Evolutionary conservation across 2,329 filamentous ascomycete genomes (phyloP), one percentile per base, ranked within the genome.

Genomic region (Botrytis pseudocinerea): DNA sequence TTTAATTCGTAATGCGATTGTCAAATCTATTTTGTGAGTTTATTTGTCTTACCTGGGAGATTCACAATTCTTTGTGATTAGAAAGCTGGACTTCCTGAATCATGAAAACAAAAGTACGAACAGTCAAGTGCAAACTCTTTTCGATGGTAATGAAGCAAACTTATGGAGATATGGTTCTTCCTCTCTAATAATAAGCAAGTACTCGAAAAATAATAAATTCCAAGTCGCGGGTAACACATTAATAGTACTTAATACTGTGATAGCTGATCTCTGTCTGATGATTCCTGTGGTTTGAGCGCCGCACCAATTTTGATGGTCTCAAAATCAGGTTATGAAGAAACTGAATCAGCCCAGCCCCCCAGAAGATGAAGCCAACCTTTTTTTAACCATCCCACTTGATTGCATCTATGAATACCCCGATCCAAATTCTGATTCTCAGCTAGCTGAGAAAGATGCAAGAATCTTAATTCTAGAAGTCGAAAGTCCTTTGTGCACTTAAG

Each of bases 111-210:
- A 28, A 18, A 1, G 12, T 4, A 8, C 8, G 14, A 25, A 4
- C 18, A 28, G 16, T 1, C 25, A 4, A n/a, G n/a, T 7, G 0
- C 14, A 28, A 54, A 54, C 7, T 16, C 6, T 3, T 28, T 8
- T 28, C 12, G 2, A 54, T 54, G 28, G 5, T 22, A 22, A 48
- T 48, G 20, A 2, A 22, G 8, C 18, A 54, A 25, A 54, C 0
- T 0, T n/a, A 16, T 14, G 16, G 25, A 54, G 12, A 0, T 1
- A 54, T 0, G 4, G 5, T 16, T n/a, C 5, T 54, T 28, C 28
- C 6, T 28, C 1, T 54, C 1, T 28, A 18, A 14, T 8, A 54
- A n/a, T 28, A 9, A 6, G 6, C 4, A 18, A 54, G 6, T 6
- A 8, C 7, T 54, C 1, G 16, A 1, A 0, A 28, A 18, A 54